These are phyloP conservation scores for Lathyrus oleraceus DNA, from an alignment of 306 rosid species.

Conservation along the genomic window DNA sequence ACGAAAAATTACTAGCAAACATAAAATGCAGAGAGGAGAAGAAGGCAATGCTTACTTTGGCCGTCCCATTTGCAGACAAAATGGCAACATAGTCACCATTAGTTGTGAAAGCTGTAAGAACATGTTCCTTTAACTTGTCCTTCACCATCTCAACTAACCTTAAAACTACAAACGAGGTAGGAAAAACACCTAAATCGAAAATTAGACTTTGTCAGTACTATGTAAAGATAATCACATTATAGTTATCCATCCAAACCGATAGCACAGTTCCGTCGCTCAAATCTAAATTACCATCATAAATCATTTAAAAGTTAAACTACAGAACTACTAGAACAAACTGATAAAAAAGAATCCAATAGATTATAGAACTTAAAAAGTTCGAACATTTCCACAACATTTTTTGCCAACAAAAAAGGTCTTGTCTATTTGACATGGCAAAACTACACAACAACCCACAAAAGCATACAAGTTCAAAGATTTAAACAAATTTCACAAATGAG, in stretches of 20 bases:
- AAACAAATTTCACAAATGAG: too few species aligned
- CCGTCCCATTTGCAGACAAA: slow-evolving; percentile 35
- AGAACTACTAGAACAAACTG: not conserved
- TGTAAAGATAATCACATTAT: not conserved
- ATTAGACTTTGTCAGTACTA: not conserved
- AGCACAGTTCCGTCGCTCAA: not conserved
- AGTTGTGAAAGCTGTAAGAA: slow-evolving; percentile 47
- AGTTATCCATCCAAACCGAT: not conserved
- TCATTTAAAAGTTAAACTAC: not conserved
- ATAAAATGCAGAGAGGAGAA: not conserved
- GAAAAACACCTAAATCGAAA: slow-evolving; percentile 17
- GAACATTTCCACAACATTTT: too few species aligned
- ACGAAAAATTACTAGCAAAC: slow-evolving; percentile 6
- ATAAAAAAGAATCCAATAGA: not conserved
- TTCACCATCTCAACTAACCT: slow-evolving; percentile 40
- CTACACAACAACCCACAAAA: too few species aligned
- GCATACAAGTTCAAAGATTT: too few species aligned
- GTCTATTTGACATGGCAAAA: too few species aligned
- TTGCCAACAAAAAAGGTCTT: too few species aligned
- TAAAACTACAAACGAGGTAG: not conserved
- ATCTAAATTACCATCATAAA: not conserved
- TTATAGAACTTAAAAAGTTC: not conserved
- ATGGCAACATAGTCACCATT: slow-evolving; percentile 40
- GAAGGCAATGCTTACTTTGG: slow-evolving; percentile 35
- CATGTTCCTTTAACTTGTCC: slow-evolving; percentile 38